Conservation (phyloP, 495 filamentous ascomycete genomes). For the Talaromyces trachyspermus region DNA sequence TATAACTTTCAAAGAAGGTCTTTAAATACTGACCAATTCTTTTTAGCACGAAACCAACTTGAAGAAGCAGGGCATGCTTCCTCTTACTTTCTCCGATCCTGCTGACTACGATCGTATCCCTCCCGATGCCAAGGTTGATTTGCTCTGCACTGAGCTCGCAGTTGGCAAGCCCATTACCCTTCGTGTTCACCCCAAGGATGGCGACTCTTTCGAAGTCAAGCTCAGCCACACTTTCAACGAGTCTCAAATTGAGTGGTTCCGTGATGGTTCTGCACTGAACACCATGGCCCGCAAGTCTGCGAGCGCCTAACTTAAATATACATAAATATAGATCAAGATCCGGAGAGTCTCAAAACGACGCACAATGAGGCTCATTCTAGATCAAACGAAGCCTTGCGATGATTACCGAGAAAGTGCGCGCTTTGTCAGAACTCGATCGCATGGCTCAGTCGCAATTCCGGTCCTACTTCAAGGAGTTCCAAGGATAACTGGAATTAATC, state of each 20-base stretch:
- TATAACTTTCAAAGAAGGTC: background rate
- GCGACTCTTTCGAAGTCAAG: slow-evolving; percentile 65
- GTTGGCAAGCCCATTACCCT: slow-evolving; percentile 94
- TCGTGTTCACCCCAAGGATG: slow-evolving; percentile 78
- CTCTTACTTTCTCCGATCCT: slow-evolving; percentile 87
- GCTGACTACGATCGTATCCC: slow-evolving; percentile 97
- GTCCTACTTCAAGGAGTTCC: background rate
- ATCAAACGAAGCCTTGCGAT: no score
- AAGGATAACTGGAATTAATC: no score
- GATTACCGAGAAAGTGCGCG: no score
- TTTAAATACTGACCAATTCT: slow-evolving; percentile 13
- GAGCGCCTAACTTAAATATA: slow-evolving; percentile 24
- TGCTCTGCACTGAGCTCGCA: slow-evolving; percentile 82
- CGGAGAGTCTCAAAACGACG: no score
- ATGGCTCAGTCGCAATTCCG: no score
- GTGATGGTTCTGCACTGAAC: slow-evolving; percentile 92
- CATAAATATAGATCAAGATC: no score
- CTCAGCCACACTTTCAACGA: slow-evolving; percentile 96
- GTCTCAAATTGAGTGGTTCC: slow-evolving; percentile 96
- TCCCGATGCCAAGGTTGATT: slow-evolving; percentile 84
- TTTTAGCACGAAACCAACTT: slow-evolving; percentile 90
- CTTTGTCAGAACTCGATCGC: no score
- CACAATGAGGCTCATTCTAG: no score
- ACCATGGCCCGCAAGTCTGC: slow-evolving; percentile 79
- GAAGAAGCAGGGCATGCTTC: slow-evolving; percentile 99